Percentiles rank a stretch among this genome's conserved stretches.
These are phyloP conservation scores for Phytopythium chamaehyphon DNA, from an alignment of 352 stramenopile species.

Conservation along the genomic window DNA sequence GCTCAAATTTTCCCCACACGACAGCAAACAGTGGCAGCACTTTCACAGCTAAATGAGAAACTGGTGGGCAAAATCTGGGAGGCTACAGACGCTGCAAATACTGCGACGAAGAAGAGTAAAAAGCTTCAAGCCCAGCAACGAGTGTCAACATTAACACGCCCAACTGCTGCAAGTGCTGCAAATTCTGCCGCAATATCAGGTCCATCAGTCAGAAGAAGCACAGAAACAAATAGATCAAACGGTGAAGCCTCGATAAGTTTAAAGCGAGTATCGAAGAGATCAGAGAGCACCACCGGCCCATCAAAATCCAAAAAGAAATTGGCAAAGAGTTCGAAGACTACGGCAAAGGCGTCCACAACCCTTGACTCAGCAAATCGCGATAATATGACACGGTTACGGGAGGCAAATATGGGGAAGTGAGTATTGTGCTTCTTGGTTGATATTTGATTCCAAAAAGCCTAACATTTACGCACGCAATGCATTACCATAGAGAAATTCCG, in stretches of 20 bases:
- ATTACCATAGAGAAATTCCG: conserved; percentile 53
- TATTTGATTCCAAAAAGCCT: background rate
- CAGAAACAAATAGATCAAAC: background rate
- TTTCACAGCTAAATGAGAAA: conserved; percentile 74
- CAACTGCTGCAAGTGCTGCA: conserved; percentile 57
- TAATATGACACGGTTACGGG: conserved; percentile 56
- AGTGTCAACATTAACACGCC: conserved; percentile 37
- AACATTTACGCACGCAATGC: too few relatives aligned
- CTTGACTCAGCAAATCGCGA: conserved; percentile 9
- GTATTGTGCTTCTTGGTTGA: conserved; percentile 6
- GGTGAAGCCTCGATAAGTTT: background rate
- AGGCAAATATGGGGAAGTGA: conserved; percentile 69
- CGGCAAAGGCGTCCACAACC: conserved; percentile 9
- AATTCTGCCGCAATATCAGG: conserved; percentile 9
- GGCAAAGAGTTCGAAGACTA: conserved; percentile 13
- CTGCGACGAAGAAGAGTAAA: conserved; percentile 51
- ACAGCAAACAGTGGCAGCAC: conserved; percentile 57
- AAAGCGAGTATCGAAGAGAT: background rate
- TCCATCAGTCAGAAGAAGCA: conserved; percentile 13
- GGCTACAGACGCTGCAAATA: conserved; percentile 45
- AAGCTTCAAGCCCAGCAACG: conserved; percentile 49
- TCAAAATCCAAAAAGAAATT: conserved; percentile 32
- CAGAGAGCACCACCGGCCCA: conserved; percentile 7
- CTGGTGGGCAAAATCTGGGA: conserved; percentile 62
- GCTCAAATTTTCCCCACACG: too few relatives aligned